Evolutionary conservation across 768 basidiomycete genomes (phyloP), one percentile per base, ranked within the genome.

Genomic region (Pleurotus giganteus): DNA sequence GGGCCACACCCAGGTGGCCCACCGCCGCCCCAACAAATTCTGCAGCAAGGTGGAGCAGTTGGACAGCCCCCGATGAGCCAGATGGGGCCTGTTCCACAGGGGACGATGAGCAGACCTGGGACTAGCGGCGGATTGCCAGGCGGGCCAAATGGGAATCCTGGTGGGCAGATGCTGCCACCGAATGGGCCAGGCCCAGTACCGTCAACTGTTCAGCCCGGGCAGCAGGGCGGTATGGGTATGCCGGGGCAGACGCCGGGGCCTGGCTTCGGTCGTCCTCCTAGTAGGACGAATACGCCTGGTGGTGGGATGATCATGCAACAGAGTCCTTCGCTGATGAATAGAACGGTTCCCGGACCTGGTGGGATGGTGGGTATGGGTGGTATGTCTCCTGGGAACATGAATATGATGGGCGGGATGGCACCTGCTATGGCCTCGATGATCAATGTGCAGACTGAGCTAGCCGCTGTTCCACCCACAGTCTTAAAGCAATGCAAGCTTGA

Each of bases 221-320:
- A 43, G 24, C 56, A 43, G 29, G 45, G 31, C 24, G 27, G 29
- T 26, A 57, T 57, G 54, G 45, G 28, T 32, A 49, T 34, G 44
- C 55, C 51, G 32, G 61, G 63, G 17, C 58, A 56, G 28, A 74
- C 78, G 9, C 72, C 70, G 21, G 43, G 43, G 19, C 19, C 23
- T 49, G 45, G 45, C 5, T 62, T 73, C 13, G 78, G 75, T 2
- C 74, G 83, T 46, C 81, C 86, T 4, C 81, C 82, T 4, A 88
- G 87, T 63, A 76, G 86, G 36, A 77, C 86, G 34, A 79, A 67
- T 3, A 78, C 82, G 0, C 83, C 85, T 0, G 73, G 75, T 55
- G 68, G 72, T 5, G 69, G 64, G 31, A 75, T 80, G 68, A 71
- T 78, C 66, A 70, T 77, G 54, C 79, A 82, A 2, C 80, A 66